phyloP scores from a whole-genome alignment of 371 early-diverging fungal species.

The Phascolomyces articulosus region DNA sequence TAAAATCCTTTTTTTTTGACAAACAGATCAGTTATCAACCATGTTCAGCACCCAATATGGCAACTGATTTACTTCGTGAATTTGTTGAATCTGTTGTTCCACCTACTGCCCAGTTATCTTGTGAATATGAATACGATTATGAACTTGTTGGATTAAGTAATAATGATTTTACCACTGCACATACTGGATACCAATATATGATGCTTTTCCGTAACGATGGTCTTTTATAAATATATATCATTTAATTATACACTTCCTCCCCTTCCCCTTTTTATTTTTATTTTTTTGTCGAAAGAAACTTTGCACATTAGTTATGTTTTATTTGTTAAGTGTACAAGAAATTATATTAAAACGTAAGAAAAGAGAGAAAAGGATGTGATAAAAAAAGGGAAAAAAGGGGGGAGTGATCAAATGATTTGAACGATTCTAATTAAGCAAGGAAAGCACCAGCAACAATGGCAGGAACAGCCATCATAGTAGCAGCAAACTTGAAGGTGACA shows the following conservation, averaged over 20 bases:
- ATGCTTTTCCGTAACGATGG: constrained; percentile 50
- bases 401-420: not conserved
- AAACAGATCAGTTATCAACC: constrained; percentile 53
- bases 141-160: constrained; percentile 49
- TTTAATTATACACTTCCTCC: too few relatives aligned
- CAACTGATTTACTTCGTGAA: constrained; percentile 39
- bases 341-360: not conserved
- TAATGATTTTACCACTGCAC: constrained; percentile 51
- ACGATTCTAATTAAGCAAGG: not conserved
- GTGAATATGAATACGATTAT: constrained; percentile 52
- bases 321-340: not conserved
- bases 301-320: too few relatives aligned
- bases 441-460: constrained; percentile 13
- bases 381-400: not conserved
- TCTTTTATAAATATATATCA: constrained; percentile 26
- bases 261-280: too few relatives aligned
- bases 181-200: constrained; percentile 60
- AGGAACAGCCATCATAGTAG: constrained; percentile 12
- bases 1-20: too few relatives aligned
- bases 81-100: constrained; percentile 52
- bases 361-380: too few relatives aligned
- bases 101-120: constrained; percentile 46
- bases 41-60: constrained; percentile 45
- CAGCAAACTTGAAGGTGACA: constrained; percentile 18
- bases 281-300: too few relatives aligned